Conservation (phyloP, 257 asterid species). For the Lantana camara region DNA sequence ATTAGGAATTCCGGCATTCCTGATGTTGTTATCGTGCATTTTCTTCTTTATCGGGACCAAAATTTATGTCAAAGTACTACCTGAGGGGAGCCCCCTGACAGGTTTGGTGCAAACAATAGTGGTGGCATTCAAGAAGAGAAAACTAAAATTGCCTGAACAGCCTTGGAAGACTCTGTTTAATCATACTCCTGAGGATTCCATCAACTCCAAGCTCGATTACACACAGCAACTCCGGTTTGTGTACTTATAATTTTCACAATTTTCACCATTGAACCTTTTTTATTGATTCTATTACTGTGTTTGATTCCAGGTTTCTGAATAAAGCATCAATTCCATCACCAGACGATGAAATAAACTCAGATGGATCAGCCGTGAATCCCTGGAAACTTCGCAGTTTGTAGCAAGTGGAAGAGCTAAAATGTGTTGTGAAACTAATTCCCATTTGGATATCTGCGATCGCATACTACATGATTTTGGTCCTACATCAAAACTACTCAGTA, state of each 20-base stretch:
- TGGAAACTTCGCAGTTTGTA: slow-evolving; percentile 29
- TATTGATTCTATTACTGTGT: too few species aligned
- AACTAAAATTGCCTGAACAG: slow-evolving; percentile 26
- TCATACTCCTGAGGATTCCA: slow-evolving; percentile 22
- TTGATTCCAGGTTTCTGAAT: slow-evolving; percentile 36
- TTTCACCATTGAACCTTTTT: too few species aligned
- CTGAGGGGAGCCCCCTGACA: slow-evolving; percentile 42
- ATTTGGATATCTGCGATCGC: slow-evolving; percentile 35
- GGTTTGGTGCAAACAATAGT: slow-evolving; percentile 29
- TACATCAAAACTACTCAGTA: slow-evolving; percentile 27
- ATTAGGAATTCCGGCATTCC: slow-evolving; percentile 38
- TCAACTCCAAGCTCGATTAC: slow-evolving; percentile 35
- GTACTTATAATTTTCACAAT: too few species aligned
- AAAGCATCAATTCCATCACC: slow-evolving; percentile 28
- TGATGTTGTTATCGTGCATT: slow-evolving; percentile 33
- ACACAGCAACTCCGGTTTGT: slow-evolving; percentile 33
- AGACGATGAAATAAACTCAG: slow-evolving; percentile 16
- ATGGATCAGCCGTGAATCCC: slow-evolving; percentile 28
- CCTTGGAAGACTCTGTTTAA: slow-evolving; percentile 37
- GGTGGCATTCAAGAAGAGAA: slow-evolving; percentile 38
- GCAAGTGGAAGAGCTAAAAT: slow-evolving; percentile 36
- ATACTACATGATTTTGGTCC: slow-evolving; percentile 29
- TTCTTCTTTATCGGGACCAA: slow-evolving; percentile 41
- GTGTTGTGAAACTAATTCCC: slow-evolving; percentile 29
- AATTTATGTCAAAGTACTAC: slow-evolving; percentile 33